Evolutionary conservation across 805 yeast species (phyloP), one percentile per base, ranked within the genome.

Genomic region (Lipomyces mesembrius): DNA sequence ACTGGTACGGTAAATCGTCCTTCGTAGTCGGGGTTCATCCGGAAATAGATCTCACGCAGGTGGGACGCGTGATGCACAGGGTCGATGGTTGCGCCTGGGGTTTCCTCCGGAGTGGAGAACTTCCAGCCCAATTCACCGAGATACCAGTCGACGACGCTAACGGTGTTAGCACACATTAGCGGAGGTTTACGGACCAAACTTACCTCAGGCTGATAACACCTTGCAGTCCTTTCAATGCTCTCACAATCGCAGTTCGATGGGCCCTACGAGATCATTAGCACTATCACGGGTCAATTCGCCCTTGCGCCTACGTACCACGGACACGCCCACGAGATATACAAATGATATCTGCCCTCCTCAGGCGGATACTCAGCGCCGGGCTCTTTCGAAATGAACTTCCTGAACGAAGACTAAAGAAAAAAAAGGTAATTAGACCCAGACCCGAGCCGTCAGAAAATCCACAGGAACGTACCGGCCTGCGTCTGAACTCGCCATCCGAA

Each of bases 1-100:
- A 93, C 90, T 0, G 98, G 98, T 46, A 94, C 98, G 0, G 98
- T 93, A 76, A 87, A 90, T 70, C 98, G 83, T 2, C 96, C 97
- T 17, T 78, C 79, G 78, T 92, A 93, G 37, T 88, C 84, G 0
- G 93, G 88, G 62, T 91, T 82, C 8, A 90, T 90, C 77, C 87
- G 87, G 79, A 80, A 87, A 77, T 94, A 94, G 29, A 93, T 74
- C 72, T 94, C 89, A 37, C 88, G 83, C 59, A 93, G 69, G 71
- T 92, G 82, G 63, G 83, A 78, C 72, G 80, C 81, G 7, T 87
- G 87, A 75, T 90, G 84, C 52, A 88, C 66, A 17, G 85, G 84
- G 60, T 91, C 95, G 59, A 81, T 83, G 11, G 88, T 83, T 77
- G 79, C 77, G 64, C 76, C 83, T 66, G 78, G 83, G 29, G 80